Evolutionary conservation across 768 basidiomycete species (phyloP).

Genomic region (Psilocybe cubensis): DNA sequence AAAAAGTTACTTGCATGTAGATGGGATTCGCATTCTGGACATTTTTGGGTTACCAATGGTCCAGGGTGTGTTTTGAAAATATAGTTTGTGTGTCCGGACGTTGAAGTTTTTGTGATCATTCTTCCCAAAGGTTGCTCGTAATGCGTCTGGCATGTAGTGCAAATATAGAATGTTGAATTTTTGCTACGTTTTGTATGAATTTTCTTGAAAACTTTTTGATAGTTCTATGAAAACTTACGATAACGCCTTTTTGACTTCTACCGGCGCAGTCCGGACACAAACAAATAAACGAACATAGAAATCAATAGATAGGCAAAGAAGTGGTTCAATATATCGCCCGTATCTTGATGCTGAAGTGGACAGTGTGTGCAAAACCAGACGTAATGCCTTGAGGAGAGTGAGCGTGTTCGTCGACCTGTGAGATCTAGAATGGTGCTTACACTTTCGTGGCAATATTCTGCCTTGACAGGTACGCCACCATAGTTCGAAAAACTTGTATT

Average conservation of each 20-base stretch:
- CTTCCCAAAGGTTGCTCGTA: slow-evolving; percentile 88
- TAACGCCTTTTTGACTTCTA: slow-evolving; percentile 82
- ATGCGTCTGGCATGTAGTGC: slow-evolving; percentile 80
- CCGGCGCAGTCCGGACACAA: slow-evolving; percentile 69
- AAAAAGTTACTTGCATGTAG: slow-evolving; percentile 64
- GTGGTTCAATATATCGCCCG: slow-evolving; percentile 88
- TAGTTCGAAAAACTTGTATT: slow-evolving; percentile 88
- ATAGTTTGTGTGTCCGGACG: slow-evolving; percentile 59
- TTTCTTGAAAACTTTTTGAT: neutral
- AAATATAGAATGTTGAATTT: slow-evolving; percentile 84
- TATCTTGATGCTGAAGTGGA: slow-evolving; percentile 90
- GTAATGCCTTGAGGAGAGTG: slow-evolving; percentile 65
- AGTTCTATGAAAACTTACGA: slow-evolving; percentile 52
- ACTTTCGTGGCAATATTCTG: slow-evolving; percentile 95
- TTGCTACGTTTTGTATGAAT: slow-evolving; percentile 54
- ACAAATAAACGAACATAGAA: slow-evolving; percentile 96
- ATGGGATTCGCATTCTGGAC: slow-evolving; percentile 79
- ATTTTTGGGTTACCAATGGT: slow-evolving; percentile 67
- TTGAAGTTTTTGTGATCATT: slow-evolving; percentile 62
- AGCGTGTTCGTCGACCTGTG: neutral
- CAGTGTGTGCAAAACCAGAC: slow-evolving; percentile 86
- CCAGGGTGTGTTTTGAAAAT: slow-evolving; percentile 75
- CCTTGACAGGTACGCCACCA: slow-evolving; percentile 86
- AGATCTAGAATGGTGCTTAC: slow-evolving; percentile 45
- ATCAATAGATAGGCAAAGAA: slow-evolving; percentile 92